A percentile compares a stretch with the other conserved stretches of the same genome.
Conservation (phyloP, 352 stramenopile species). For the Phytopythium boreale region DNA sequence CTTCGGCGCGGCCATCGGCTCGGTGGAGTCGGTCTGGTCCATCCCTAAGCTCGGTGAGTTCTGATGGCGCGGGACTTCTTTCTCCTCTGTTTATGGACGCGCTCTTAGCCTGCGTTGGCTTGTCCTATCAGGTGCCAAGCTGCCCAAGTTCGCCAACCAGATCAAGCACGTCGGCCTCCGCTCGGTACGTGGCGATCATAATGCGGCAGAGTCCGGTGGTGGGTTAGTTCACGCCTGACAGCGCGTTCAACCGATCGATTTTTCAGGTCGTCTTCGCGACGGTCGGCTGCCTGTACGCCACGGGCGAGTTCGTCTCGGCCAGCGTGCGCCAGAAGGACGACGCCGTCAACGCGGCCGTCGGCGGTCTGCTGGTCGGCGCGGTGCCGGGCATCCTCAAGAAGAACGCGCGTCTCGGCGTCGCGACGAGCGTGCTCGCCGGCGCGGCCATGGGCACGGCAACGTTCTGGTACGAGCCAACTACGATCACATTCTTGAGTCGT, state of each 20-base stretch:
- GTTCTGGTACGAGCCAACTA: slow-evolving; percentile 52
- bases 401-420: slow-evolving; percentile 65
- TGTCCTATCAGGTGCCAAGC: slow-evolving; percentile 44
- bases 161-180: slow-evolving; percentile 76
- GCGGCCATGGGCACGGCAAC: slow-evolving; percentile 44
- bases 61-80: background rate
- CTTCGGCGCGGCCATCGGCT: slow-evolving; percentile 67
- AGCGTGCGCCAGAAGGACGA: slow-evolving; percentile 72
- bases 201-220: background rate
- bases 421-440: slow-evolving; percentile 39
- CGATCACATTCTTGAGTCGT: background rate
- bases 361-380: slow-evolving; percentile 57
- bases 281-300: slow-evolving; percentile 62
- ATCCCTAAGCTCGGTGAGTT: slow-evolving; percentile 83
- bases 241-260: background rate
- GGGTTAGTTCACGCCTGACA: background rate
- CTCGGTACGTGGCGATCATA: slow-evolving; percentile 35
- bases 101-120: background rate
- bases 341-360: slow-evolving; percentile 63
- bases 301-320: slow-evolving; percentile 59
- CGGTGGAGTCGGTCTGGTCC: slow-evolving; percentile 83
- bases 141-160: slow-evolving; percentile 80
- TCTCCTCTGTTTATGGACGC: background rate
- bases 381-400: slow-evolving; percentile 74
- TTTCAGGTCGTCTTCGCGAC: slow-evolving; percentile 73